These are phyloP conservation scores for Scleroderma bovista DNA, from an alignment of 768 basidiomycete genomes.

Conservation along the genomic window DNA sequence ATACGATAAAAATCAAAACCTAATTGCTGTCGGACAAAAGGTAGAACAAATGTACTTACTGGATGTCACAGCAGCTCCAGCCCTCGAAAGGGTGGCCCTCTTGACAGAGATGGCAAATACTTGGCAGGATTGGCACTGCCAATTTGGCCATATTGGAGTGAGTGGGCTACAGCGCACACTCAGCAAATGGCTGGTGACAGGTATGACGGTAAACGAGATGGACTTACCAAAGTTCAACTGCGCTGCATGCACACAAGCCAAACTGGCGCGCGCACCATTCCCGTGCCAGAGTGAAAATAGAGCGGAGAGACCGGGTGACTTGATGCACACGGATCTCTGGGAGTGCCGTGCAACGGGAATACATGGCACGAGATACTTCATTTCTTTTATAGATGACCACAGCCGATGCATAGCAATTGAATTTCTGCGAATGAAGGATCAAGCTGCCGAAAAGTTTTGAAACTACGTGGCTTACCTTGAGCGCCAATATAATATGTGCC, in stretches of 20 bases:
- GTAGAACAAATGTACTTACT: neutral
- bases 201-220: no score
- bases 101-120: neutral
- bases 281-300: neutral
- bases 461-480: constrained; percentile 9
- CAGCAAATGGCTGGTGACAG: no score
- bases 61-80: neutral
- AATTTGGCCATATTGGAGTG: neutral
- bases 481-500: neutral
- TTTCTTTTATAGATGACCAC: constrained; percentile 18
- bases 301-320: neutral
- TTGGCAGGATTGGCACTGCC: neutral
- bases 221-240: neutral
- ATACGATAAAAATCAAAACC: neutral
- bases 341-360: constrained; percentile 7
- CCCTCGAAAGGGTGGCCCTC: neutral
- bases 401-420: neutral
- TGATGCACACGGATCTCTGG: constrained; percentile 21
- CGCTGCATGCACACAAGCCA: constrained; percentile 1
- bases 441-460: constrained; percentile 1
- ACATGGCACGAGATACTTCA: constrained; percentile 20
- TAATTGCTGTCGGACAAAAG: neutral
- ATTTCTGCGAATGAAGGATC: constrained; percentile 20
- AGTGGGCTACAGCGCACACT: neutral
- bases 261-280: neutral